Percentiles rank a stretch among this genome's conserved stretches.
phyloP scores from a whole-genome alignment of 495 filamentous ascomycete genomes.

The Filosporella fistucella region DNA sequence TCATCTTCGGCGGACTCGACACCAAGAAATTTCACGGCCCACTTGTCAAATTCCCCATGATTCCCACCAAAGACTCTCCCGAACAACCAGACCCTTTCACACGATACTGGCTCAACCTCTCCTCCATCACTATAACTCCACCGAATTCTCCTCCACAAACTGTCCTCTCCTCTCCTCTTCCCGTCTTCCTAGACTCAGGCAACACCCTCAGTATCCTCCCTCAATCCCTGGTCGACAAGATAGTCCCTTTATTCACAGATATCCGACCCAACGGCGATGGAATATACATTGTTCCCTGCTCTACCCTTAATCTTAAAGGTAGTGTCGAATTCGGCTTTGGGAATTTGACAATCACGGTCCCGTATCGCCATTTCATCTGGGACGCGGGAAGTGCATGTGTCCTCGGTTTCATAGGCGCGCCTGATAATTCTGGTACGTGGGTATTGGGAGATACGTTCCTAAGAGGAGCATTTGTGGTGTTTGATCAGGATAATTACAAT shows the following conservation, averaged over 20 bases:
- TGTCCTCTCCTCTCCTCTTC: background rate
- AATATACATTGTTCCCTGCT: background rate
- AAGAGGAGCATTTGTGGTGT: background rate
- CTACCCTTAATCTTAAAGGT: background rate
- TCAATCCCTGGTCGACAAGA: background rate
- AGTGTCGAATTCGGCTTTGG: conserved; percentile 1
- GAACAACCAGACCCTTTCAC: background rate
- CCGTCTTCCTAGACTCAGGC: background rate
- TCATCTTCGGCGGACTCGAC: background rate
- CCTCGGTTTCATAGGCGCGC: background rate
- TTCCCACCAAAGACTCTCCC: background rate
- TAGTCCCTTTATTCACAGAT: background rate
- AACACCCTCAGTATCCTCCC: background rate
- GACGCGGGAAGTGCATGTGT: background rate
- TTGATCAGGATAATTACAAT: conserved; percentile 1
- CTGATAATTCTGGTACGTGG: background rate
- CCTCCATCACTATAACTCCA: background rate
- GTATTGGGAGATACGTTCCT: conserved; percentile 1
- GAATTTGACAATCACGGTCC: background rate
- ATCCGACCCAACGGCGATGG: background rate
- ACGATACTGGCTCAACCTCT: background rate
- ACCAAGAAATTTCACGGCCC: background rate
- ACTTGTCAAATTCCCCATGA: background rate
- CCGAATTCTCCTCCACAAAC: background rate
- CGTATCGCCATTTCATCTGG: background rate